These are phyloP conservation scores for Guillardia theta DNA, from an alignment of 78 protist species.

Conservation along the genomic window DNA sequence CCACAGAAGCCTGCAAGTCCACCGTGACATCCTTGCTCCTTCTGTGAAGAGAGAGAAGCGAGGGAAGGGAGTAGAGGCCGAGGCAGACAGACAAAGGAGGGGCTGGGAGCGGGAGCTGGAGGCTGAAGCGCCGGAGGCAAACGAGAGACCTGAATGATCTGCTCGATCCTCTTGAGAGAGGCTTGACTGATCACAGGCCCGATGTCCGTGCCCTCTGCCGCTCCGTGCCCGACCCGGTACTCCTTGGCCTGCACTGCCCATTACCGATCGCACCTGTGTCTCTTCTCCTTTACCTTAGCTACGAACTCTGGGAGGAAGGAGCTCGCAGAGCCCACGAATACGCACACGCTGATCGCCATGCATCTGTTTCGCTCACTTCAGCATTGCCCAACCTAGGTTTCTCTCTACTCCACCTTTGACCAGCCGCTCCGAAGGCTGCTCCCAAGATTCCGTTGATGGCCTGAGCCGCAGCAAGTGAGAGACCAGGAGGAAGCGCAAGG, in stretches of 20 bases:
- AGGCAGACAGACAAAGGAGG: background rate
- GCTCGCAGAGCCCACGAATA: slow-evolving; percentile 84
- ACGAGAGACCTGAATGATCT: too few relatives aligned
- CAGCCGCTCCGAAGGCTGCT: slow-evolving; percentile 97
- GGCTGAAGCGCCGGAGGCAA: too few relatives aligned
- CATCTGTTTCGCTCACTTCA: too few relatives aligned
- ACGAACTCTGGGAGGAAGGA: background rate
- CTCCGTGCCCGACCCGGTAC: background rate
- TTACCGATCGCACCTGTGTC: background rate
- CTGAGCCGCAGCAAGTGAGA: too few relatives aligned
- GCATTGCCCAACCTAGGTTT: too few relatives aligned
- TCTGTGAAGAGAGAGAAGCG: background rate
- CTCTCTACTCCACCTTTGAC: slow-evolving; percentile 57
- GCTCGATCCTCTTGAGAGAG: too few relatives aligned
- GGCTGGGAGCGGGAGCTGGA: too few relatives aligned
- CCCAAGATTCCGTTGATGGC: slow-evolving; percentile 88
- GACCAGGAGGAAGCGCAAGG: too few relatives aligned
- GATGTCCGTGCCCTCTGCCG: background rate
- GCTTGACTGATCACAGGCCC: background rate
- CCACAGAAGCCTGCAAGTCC: background rate
- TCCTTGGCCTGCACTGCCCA: background rate
- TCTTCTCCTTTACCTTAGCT: background rate
- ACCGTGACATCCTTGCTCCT: background rate
- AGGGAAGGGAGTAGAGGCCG: background rate
- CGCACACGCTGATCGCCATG: slow-evolving; percentile 95